Evolutionary conservation across 1,139 yeast species (phyloP), one percentile per base, ranked within the genome.

Genomic region (Taphrina populina): DNA sequence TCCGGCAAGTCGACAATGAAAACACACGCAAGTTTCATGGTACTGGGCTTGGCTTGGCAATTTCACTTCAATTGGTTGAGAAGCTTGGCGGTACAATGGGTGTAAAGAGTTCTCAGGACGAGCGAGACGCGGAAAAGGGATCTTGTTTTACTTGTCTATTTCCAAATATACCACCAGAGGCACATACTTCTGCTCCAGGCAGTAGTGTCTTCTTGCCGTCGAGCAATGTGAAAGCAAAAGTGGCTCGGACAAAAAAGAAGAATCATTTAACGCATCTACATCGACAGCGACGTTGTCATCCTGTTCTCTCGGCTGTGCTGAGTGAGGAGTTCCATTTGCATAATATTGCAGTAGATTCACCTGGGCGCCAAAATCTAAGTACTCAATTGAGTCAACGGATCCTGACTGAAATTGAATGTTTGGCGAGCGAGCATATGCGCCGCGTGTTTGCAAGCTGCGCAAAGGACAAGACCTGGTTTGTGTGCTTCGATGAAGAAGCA

Each of bases 1-100:
- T 86, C 73, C 83, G 95, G 65, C 95, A 86, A 70, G 95, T 95
- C 2, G 95, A 86, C 72, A 95, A 95, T 52, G 85, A 95, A 1
- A 86, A 95, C 0, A 87, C 95, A 1, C 78, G 95, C 67, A 86
- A 85, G 69, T 87, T 87, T 68, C 47, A 43, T 20, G 95, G 95
- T 67, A 37, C 45, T 11, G 54, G 54, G 30, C 39, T 39, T 1
- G 54, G 54, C 23, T 76, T 87, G 58, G 84, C 95, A 1, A 87
- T 87, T 69, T 87, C 95, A 5, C 85, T 85, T 68, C 88, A 87
- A 64, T 76, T 87, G 64, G 86, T 87, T 67, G 90, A 85, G 65
- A 76, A 87, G 60, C 86, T 87, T 95, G 95, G 95, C 43, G 95
- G 76, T 53, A 90, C 84, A 62, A 86, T 86, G 60, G 85, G 95